Evolutionary conservation across 805 yeast genomes (phyloP), one percentile per base, ranked within the genome.

Genomic region (Saccharomycopsis babjevae): DNA sequence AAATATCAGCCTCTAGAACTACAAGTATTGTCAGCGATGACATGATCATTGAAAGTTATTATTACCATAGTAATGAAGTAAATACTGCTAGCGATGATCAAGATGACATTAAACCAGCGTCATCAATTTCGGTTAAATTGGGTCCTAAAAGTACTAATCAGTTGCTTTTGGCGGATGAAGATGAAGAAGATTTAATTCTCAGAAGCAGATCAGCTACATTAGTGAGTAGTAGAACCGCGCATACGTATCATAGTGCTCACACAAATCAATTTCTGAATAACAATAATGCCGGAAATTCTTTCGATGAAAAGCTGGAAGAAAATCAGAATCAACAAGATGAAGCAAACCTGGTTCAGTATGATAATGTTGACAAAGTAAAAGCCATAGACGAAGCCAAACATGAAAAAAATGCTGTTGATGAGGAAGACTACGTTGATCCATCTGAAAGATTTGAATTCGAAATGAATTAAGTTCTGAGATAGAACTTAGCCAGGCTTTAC

Each of bases 401-500:
- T 18, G 28, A 11, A 22, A 13, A 38, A 16, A 20, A 36, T 18
- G 13, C 2, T 36, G 6, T 20, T n/a, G 5, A n/a, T 6, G 16
- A 13, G 7, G 36, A 39, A 15, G 36, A 38, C 20, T 32, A 42
- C 46, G 28, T 38, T 16, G 56, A 46, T 50, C 57, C 60, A 6
- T 52, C 40, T 20, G 57, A 58, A 38, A 58, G 60, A 52, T 58
- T 52, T 16, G 57, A 32, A 7, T 59, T 57, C 25, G 59, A 57
- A 34, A 28, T 25, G 56, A 32, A 22, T 30, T 30, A 30, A 32
- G 34, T 8, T 16, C 15, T 15, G 22, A 20, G 2, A 2, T n/a
- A 18, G 5, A 7, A 7, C 15, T 10, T 2, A 20, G 15, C 15
- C 15, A 20, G 46, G 32, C 3, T 40, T 43, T 10, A 22, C 11